Evolutionary conservation across 2,329 filamentous ascomycete species (phyloP).

Genomic region (Cordyceps cicadae): DNA sequence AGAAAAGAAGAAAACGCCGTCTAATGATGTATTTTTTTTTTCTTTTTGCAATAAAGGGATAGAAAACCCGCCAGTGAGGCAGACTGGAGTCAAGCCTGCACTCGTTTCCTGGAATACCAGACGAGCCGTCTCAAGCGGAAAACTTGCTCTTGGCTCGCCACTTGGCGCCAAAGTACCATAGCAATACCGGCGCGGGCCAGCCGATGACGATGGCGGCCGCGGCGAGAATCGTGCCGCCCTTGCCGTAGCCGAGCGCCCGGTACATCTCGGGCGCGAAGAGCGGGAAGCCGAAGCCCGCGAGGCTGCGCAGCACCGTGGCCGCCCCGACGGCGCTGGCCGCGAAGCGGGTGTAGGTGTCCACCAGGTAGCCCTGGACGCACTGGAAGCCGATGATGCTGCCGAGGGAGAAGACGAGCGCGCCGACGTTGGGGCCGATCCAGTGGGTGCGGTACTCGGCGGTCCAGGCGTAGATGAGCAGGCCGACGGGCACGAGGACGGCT

Average conservation of each 20-base stretch:
- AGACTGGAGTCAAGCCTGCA: background rate
- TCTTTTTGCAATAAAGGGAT: background rate
- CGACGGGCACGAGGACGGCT: constrained; percentile 32
- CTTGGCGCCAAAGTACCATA: constrained; percentile 36
- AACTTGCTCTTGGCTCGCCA: constrained; percentile 26
- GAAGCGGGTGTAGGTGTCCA: constrained; percentile 39
- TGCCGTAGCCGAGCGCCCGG: constrained; percentile 31
- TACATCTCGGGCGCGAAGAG: constrained; percentile 43
- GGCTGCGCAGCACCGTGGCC: constrained; percentile 34
- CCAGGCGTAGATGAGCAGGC: constrained; percentile 39
- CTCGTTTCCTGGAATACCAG: background rate
- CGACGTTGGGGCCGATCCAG: constrained; percentile 39
- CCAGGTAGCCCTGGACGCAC: constrained; percentile 38
- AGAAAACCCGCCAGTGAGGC: background rate
- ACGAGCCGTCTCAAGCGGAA: constrained; percentile 2
- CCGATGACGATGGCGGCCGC: constrained; percentile 31
- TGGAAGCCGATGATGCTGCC: constrained; percentile 35
- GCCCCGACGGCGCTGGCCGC: constrained; percentile 38
- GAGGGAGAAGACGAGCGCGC: constrained; percentile 29
- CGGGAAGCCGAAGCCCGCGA: constrained; percentile 45
- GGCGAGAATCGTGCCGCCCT: constrained; percentile 36
- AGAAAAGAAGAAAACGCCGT: constrained; percentile 1
- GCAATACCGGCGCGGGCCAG: constrained; percentile 33
- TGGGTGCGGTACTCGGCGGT: constrained; percentile 33
- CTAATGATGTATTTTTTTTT: background rate